Percentiles rank a stretch among this genome's conserved stretches.
Evolutionary conservation across 768 basidiomycete genomes (phyloP).

Genomic region (Tricholoma furcatifolium): DNA sequence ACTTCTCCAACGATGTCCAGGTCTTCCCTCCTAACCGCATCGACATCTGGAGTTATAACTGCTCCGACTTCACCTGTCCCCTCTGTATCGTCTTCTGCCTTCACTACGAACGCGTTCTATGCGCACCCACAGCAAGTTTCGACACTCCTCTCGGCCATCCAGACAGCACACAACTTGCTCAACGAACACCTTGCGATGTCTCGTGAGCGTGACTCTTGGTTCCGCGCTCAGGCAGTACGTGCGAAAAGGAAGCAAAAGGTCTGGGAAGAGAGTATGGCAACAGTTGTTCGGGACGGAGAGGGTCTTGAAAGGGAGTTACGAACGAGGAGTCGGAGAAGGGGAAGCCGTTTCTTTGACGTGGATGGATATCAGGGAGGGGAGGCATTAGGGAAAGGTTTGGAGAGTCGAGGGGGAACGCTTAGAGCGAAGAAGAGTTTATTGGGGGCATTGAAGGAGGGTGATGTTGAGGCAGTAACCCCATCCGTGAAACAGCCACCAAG

Average conservation of each 20-base stretch:
- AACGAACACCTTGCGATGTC: constrained; percentile 69
- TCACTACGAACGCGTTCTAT: neutral
- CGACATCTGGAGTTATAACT: neutral
- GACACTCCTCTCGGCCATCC: neutral
- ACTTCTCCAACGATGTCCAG: constrained; percentile 11
- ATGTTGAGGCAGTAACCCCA: no score
- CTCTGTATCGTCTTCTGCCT: neutral
- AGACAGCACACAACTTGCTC: constrained; percentile 45
- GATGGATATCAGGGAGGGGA: constrained; percentile 16
- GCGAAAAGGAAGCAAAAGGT: constrained; percentile 63
- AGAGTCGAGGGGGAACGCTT: neutral
- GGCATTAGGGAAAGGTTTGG: constrained; percentile 20
- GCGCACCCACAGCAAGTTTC: neutral
- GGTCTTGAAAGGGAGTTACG: constrained; percentile 78
- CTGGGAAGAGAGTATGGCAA: constrained; percentile 90
- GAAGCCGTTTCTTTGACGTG: constrained; percentile 54
- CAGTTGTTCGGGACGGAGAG: constrained; percentile 85
- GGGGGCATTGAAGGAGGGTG: no score
- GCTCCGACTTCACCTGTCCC: neutral
- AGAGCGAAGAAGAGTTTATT: constrained; percentile 5
- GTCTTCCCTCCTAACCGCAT: neutral
- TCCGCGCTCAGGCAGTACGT: constrained; percentile 57
- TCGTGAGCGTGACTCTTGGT: constrained; percentile 81
- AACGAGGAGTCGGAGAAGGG: constrained; percentile 53
- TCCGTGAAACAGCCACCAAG: no score